Percentiles rank a stretch among this genome's conserved stretches.
These are phyloP conservation scores for Candida nonsorbophila DNA, from an alignment of 805 yeast genomes.

Conservation along the genomic window DNA sequence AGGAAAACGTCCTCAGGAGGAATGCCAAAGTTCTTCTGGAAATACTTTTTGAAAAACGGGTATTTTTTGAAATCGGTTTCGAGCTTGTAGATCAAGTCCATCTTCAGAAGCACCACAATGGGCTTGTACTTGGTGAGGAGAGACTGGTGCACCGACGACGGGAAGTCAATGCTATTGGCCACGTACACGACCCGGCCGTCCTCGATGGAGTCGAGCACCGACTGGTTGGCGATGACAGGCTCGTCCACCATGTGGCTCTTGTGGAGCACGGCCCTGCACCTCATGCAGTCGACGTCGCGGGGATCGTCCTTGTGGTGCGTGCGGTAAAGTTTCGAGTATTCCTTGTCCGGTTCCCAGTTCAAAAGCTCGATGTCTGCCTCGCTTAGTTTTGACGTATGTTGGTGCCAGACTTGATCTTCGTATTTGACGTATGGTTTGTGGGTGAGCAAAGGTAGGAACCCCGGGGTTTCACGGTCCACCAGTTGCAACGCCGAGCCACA, in stretches of 20 bases:
- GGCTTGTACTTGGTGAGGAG: conserved; percentile 4
- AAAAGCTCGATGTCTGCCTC: conserved; percentile 12
- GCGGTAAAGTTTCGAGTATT: too few relatives aligned
- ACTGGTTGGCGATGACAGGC: background rate
- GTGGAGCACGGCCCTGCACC: conserved; percentile 55
- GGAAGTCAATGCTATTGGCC: conserved; percentile 49
- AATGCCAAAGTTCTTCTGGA: conserved; percentile 24
- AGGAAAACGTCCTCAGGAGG: conserved; percentile 38
- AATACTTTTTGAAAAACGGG: conserved; percentile 25
- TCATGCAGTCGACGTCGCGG: conserved; percentile 36
- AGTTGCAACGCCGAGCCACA: conserved; percentile 56
- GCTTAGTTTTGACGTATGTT: conserved; percentile 12
- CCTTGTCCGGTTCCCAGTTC: background rate
- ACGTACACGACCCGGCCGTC: conserved; percentile 6
- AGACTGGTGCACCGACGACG: conserved; percentile 43
- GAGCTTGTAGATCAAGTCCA: conserved; percentile 37
- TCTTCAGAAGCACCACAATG: conserved; percentile 37
- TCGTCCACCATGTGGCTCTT: conserved; percentile 2
- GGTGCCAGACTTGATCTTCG: conserved; percentile 20
- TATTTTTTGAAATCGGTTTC: conserved; percentile 21
- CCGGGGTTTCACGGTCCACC: conserved; percentile 5
- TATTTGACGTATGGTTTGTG: conserved; percentile 7
- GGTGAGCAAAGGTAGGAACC: conserved; percentile 4
- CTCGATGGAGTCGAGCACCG: conserved; percentile 2
- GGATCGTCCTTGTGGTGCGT: conserved; percentile 1